A percentile compares a stretch with the other conserved stretches of the same genome.
Conservation (phyloP, 2,329 filamentous ascomycete species). For the Aspergillus alliaceus region DNA sequence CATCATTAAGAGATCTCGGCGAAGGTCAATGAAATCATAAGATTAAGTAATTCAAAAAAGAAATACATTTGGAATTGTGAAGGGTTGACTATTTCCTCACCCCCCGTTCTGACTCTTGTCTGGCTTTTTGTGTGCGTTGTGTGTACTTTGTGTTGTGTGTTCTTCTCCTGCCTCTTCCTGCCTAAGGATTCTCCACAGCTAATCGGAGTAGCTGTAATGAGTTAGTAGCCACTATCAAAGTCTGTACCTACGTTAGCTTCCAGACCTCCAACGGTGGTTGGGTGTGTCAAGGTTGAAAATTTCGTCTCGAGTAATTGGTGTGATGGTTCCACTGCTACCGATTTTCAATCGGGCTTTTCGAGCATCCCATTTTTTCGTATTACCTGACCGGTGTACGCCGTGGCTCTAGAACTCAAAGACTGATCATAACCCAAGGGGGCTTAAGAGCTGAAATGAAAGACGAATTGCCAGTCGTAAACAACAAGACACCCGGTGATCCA, state of each 20-base stretch:
- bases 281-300: background rate
- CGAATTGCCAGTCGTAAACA: background rate
- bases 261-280: slow-evolving; percentile 5
- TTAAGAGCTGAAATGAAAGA: background rate
- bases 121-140: no score
- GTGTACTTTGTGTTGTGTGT: background rate
- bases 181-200: background rate
- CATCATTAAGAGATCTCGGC: no score
- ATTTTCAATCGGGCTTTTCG: background rate
- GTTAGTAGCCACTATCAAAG: slow-evolving; percentile 7
- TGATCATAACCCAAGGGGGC: background rate
- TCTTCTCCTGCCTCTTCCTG: background rate
- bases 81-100: no score
- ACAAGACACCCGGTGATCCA: background rate
- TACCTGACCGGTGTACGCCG: background rate
- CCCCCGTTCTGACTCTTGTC: no score
- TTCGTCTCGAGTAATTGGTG: background rate
- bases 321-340: background rate
- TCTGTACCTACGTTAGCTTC: slow-evolving; percentile 12
- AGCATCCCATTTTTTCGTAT: background rate
- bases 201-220: slow-evolving; percentile 1
- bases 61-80: no score
- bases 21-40: background rate
- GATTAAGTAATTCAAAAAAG: background rate
- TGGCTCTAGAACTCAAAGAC: background rate